A percentile compares a stretch with the other conserved stretches of the same genome.
Evolutionary conservation across 192 early-diverging fungal species (phyloP).

Genomic region (Jimgerdemannia lactiflua): DNA sequence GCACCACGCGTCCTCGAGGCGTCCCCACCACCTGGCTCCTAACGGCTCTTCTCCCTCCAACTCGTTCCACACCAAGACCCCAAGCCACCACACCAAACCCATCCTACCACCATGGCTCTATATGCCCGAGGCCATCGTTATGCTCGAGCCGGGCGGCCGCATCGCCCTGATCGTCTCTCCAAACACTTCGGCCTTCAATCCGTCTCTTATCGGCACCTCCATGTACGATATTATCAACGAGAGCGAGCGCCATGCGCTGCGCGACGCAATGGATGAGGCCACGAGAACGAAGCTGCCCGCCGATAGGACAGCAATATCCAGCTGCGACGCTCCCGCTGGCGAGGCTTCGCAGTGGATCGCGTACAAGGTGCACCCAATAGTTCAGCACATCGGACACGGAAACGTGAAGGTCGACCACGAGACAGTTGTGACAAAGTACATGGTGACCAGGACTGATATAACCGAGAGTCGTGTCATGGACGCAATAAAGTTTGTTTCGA

Average conservation of each 20-base stretch:
- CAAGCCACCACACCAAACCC: neutral
- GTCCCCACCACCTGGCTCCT: neutral
- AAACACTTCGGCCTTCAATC: conserved; percentile 13
- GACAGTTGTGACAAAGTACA: neutral
- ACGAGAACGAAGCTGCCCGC: conserved; percentile 1
- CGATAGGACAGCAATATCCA: neutral
- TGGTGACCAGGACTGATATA: neutral
- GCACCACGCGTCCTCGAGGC: neutral
- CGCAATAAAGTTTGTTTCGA: neutral
- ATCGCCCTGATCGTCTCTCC: conserved; percentile 8
- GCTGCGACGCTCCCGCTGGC: neutral
- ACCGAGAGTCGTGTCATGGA: neutral
- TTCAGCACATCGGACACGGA: neutral
- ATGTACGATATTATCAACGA: conserved; percentile 6
- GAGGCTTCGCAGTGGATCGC: neutral
- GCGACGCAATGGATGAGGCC: conserved; percentile 5
- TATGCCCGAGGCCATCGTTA: conserved; percentile 9
- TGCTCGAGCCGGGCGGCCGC: conserved; percentile 3
- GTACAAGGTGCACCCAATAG: conserved; percentile 4
- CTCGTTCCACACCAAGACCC: neutral
- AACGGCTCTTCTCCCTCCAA: neutral
- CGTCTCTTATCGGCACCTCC: neutral
- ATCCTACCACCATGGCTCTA: neutral
- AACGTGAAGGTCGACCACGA: neutral
- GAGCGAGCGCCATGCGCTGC: conserved; percentile 1